Evolutionary conservation across 495 filamentous ascomycete genomes (phyloP).

Genomic region (Podospora australis): DNA sequence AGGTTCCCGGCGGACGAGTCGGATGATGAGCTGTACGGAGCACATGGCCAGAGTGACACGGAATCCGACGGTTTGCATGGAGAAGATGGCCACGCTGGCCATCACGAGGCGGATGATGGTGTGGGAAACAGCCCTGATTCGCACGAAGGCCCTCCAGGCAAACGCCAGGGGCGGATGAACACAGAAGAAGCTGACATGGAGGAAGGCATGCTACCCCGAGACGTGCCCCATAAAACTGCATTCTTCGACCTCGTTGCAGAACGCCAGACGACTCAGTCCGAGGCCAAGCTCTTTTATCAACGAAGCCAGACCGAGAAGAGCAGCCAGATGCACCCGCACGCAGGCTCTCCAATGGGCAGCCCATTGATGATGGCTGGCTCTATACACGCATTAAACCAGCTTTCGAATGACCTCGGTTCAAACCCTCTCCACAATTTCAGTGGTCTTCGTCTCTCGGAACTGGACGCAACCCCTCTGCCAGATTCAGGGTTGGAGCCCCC

Average conservation of each 20-base stretch:
- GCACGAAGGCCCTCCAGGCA: conserved; percentile 10
- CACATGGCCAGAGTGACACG: conserved; percentile 22
- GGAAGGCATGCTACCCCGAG: conserved; percentile 62
- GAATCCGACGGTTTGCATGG: conserved; percentile 20
- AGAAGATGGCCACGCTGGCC: conserved; percentile 7
- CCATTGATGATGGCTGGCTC: conserved; percentile 38
- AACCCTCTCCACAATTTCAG: conserved; percentile 5
- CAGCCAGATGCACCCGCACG: conserved; percentile 42
- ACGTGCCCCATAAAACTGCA: conserved; percentile 70
- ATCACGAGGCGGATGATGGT: neutral
- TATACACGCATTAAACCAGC: conserved; percentile 25
- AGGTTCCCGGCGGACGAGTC: conserved; percentile 22
- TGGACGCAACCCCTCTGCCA: conserved; percentile 4
- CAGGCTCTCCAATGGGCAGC: conserved; percentile 39
- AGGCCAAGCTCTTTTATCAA: conserved; percentile 94
- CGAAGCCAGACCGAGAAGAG: conserved; percentile 62
- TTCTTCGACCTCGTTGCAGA: conserved; percentile 85
- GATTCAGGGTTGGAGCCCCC: conserved; percentile 9
- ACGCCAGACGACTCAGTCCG: conserved; percentile 81
- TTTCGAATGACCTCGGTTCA: conserved; percentile 10
- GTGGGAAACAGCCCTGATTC: conserved; percentile 2
- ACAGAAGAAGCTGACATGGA: conserved; percentile 20
- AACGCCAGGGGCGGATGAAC: neutral
- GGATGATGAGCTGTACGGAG: conserved; percentile 26
- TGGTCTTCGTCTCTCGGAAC: conserved; percentile 11